Evolutionary conservation across 352 stramenopile genomes (phyloP), one percentile per base, ranked within the genome.

Genomic region (Aphanomyces cochlioides): DNA sequence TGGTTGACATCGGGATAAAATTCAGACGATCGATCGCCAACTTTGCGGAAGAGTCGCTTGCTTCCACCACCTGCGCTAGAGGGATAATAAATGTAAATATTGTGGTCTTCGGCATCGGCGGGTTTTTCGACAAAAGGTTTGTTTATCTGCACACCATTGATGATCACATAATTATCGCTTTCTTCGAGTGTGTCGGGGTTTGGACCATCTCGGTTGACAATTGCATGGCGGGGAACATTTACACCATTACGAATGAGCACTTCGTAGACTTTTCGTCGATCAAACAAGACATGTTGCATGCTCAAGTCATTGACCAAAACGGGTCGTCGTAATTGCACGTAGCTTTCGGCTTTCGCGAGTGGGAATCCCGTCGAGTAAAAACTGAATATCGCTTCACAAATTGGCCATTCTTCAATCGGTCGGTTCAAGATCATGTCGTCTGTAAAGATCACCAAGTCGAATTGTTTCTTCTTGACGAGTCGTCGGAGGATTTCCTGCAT

Each of bases 81-180:
- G 0, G 97, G 97, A 74, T 99, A 99, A 78, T 99, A 99, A 74
- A 99, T 99, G 76, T 98, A 97, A 71, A 99, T 96, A 74, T 99
- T 99, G 79, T 99, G 98, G 84, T 99, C 96, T 71, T 99, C 98
- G 0, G 96, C 96, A 77, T 99, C 87, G 1, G 98, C 96, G 0
- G 98, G 98, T 80, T 99, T 99, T 79, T 99, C 98, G 0, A 99
- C 97, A 72, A 99, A 99, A 2, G 97, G 98, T 78, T 99, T 99
- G 77, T 99, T 92, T 67, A 99, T 97, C 54, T 84, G 86, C 40
- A 98, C 87, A 38, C 95, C 96, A 75, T 99, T 98, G 48, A 98
- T 79, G 36, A 86, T 78, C 8, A 95, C 85, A 72, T 93, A 93
- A 60, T 95, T 93, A 68, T 93, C 87, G 41, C 80, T 74, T 50